Base-by-base conservation (phyloP, 805 yeast genomes). In the Candida krabiensis region DNA sequence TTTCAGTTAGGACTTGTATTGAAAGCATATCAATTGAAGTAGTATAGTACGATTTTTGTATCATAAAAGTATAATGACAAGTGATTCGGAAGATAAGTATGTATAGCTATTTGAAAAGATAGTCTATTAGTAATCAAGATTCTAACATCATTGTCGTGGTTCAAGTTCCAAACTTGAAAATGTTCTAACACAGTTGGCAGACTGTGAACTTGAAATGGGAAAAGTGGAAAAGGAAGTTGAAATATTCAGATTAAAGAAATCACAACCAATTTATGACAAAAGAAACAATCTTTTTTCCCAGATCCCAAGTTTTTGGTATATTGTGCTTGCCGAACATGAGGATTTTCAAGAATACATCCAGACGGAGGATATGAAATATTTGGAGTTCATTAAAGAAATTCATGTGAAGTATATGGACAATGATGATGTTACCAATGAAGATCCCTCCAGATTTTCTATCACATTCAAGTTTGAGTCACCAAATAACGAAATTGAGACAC, bases 271-370 rank as follows among this genome's bases (percentile, higher is more conserved):
- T 6, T 87, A 78, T 54, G 66, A 56, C 5, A 61, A 72, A 40
- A 69, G 97, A 49, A 70, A 86, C 17, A 66, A 52, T 5, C 62
- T 73, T n/a, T 67, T 81, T 12, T 39, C 50, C 4, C 58, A 69
- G 4, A 75, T 89, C 29, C 88, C 90, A 1, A 76, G 77, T 46
- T 89, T 91, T 60, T 91, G 98, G 98, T 83, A 85, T 52, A 75
- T 83, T 37, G 96, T 86, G 0, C 63, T 91, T 9, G 88, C 90
- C 2, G 87, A 86, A 55, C 84, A 84, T 52, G 83, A 85, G 35
- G 96, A 86, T 47, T 85, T 91, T 56, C 83, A 86, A 12, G 96
- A 89, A 46, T 87, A 77, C 58, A 67, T 90, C 14, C 72, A 79
- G 21, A 78, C 83, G 2, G 86, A 83, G 26, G 97, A 90, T 61